Conservation (phyloP, 108 stramenopile genomes). For the Nitzschia sp. region DNA sequence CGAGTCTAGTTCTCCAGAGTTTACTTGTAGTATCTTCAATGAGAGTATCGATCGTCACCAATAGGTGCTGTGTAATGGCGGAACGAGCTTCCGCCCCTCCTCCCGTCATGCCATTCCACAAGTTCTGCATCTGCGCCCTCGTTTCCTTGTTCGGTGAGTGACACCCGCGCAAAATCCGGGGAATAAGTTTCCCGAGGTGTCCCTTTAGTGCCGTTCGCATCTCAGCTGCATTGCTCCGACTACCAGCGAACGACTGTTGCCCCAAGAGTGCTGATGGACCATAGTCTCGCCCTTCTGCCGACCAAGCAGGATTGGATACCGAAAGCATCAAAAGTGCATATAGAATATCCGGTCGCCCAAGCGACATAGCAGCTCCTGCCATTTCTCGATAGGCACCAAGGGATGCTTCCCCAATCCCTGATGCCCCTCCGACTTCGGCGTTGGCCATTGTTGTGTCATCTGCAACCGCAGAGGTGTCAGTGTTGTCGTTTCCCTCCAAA, state of each 20-base stretch:
- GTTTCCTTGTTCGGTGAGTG: conserved; percentile 86
- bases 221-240: conserved; percentile 42
- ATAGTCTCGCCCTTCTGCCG: conserved; percentile 49
- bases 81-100: conserved; percentile 76
- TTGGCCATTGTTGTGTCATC: conserved; percentile 27
- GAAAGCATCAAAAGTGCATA: conserved; percentile 78
- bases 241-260: conserved; percentile 39
- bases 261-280: conserved; percentile 62
- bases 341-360: conserved; percentile 70
- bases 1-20: conserved; percentile 75
- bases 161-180: conserved; percentile 74
- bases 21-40: conserved; percentile 75
- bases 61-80: conserved; percentile 54
- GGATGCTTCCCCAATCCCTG: conserved; percentile 79
- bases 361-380: conserved; percentile 66
- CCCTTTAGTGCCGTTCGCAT: conserved; percentile 62
- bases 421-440: conserved; percentile 72
- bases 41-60: conserved; percentile 71
- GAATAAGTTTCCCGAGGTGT: conserved; percentile 76
- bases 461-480: conserved; percentile 11
- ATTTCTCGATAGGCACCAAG: conserved; percentile 85
- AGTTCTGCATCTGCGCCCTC: conserved; percentile 73
- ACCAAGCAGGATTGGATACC: conserved; percentile 77
- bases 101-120: conserved; percentile 84
- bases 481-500: conserved; percentile 26